Evolutionary conservation across 2,329 filamentous ascomycete species (phyloP).

Genomic region (Diaporthe sp.): DNA sequence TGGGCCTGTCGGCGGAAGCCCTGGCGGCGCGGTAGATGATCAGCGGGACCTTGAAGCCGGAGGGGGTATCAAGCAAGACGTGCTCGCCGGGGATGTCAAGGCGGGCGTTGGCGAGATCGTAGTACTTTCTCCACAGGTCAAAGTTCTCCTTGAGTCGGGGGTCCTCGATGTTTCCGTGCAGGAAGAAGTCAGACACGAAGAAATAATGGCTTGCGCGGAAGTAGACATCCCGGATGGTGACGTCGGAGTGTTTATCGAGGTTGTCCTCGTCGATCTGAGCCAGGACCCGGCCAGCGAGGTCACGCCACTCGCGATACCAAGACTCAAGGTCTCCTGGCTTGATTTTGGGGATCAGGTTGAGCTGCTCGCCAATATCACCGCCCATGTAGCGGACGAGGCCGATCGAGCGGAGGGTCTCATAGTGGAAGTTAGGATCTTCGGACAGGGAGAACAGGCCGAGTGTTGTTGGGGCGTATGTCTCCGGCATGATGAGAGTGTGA

Average conservation of each 20-base stretch:
- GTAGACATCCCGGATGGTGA: conserved; percentile 17
- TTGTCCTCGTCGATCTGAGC: background rate
- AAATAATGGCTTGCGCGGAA: conserved; percentile 58
- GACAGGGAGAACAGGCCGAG: background rate
- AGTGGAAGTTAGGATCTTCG: background rate
- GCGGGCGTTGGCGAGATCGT: conserved; percentile 48
- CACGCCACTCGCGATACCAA: background rate
- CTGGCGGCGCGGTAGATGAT: background rate
- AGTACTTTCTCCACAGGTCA: conserved; percentile 52
- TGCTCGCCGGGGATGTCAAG: conserved; percentile 52
- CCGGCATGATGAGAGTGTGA: background rate
- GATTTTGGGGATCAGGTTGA: background rate
- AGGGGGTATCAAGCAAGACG: conserved; percentile 44
- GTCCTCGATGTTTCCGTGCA: conserved; percentile 55
- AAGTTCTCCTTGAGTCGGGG: conserved; percentile 50
- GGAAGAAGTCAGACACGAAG: conserved; percentile 56
- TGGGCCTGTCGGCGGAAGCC: background rate
- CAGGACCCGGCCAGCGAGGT: background rate
- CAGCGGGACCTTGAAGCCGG: background rate
- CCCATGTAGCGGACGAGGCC: background rate
- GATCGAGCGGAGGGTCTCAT: background rate
- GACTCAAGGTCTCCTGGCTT: background rate
- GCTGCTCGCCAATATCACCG: background rate
- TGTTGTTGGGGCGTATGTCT: background rate
- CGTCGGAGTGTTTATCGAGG: background rate